Base-by-base conservation (phyloP, 2,329 filamentous ascomycete species). In the Dactylellina haptotyla region DNA sequence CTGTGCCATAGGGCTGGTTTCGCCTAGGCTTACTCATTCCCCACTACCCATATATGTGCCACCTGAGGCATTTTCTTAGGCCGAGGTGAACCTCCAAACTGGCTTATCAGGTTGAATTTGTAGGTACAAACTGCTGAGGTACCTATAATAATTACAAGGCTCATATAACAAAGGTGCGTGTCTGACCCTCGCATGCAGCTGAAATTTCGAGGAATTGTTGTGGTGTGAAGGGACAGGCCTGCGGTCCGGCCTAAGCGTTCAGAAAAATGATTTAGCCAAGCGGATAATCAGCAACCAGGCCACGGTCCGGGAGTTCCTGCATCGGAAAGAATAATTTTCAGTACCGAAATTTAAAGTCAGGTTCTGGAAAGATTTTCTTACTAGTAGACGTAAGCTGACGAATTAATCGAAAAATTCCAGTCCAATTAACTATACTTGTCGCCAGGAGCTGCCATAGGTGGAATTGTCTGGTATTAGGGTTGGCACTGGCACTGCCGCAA, bases 11-110 rank as follows among this genome's bases (percentile, higher is more conserved):
- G 58, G 69, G 69, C 61, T 66, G 53, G 34, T 73, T 73, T 48
- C 54, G 53, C 53, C 45, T 72, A 61, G 41, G 18, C 58, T n/a
- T 25, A 32, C 46, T 37, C 25, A 48, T 25, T 14, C 9, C 14
- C 43, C 43, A 43, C 16, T 10, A 10, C 9, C 4, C 4, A 43
- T 43, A 43, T 43, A 20, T 43, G 28, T 48, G n/a, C 34, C 41
- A 32, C 28, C 37, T 73, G 69, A 73, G 69, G 69, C 43, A 73
- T 73, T 73, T 73, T 69, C n/a, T n/a, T n/a, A n/a, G n/a, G n/a
- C n/a, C n/a, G n/a, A n/a, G 32, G 32, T 34, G 14, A 34, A 34
- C 8, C n/a, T 50, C 45, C 14, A 28, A 8, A 34, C 6, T n/a
- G 6, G 3, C 45, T 50, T 50, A 50, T 28, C 45, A 50, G 20